phyloP scores from a whole-genome alignment of 805 yeast genomes.

The Wickerhamiella dianesei region DNA sequence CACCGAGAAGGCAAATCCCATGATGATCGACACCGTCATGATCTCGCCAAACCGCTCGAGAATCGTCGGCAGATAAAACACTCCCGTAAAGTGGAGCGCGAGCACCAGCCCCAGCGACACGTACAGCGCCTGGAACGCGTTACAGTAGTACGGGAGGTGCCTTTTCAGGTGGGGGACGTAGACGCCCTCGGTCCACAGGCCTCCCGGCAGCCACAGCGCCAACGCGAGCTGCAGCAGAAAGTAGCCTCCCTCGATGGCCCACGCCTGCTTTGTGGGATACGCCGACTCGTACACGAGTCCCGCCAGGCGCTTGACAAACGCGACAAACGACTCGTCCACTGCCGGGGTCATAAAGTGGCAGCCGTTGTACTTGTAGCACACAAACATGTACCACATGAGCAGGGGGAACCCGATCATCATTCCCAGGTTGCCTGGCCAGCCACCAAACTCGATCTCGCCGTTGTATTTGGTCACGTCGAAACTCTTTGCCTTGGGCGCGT shows the following conservation, averaged over 20 bases:
- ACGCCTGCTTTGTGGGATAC: slow-evolving; percentile 37
- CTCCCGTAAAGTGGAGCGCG: slow-evolving; percentile 54
- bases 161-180: slow-evolving; percentile 71
- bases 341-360: slow-evolving; percentile 63
- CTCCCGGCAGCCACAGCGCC: slow-evolving; percentile 78
- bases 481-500: slow-evolving; percentile 3
- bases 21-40: slow-evolving; percentile 79
- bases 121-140: slow-evolving; percentile 79
- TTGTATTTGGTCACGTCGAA: slow-evolving; percentile 17
- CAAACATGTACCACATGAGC: slow-evolving; percentile 95
- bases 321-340: slow-evolving; percentile 33
- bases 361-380: slow-evolving; percentile 64
- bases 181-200: slow-evolving; percentile 83
- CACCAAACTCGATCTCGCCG: slow-evolving; percentile 63
- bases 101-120: slow-evolving; percentile 45
- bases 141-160: slow-evolving; percentile 85
- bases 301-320: slow-evolving; percentile 38
- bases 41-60: slow-evolving; percentile 78
- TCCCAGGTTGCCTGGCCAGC: slow-evolving; percentile 73
- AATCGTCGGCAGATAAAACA: slow-evolving; percentile 60
- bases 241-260: slow-evolving; percentile 60
- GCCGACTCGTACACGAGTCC: slow-evolving; percentile 30
- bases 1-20: slow-evolving; percentile 60
- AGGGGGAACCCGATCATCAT: slow-evolving; percentile 90
- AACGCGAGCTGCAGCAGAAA: slow-evolving; percentile 54